Evolutionary conservation across 768 basidiomycete genomes (phyloP), one percentile per base, ranked within the genome.

Genomic region (Boletellus emodensis): DNA sequence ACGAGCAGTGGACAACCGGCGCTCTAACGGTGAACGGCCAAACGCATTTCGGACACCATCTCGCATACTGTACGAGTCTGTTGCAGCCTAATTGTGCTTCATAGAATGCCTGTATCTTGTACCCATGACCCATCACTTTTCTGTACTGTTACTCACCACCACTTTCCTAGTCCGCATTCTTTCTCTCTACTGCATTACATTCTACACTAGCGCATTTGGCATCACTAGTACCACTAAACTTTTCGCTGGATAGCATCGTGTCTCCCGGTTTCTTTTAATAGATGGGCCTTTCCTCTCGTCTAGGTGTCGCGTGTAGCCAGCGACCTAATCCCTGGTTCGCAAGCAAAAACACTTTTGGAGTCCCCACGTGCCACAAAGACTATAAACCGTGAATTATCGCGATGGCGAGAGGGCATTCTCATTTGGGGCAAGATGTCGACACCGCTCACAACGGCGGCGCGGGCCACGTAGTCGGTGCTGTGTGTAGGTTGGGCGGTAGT

Each of bases 41-140:
- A 56, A 44, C 49, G 44, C 52, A 20, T 43, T 33, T 33, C 45
- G 32, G 37, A 35, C 33, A 40, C 44, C 40, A 26, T 43, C 44
- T 49, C 56, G 44, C 53, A 52, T 61, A 57, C 48, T 60, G 54
- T 57, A 69, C 32, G 49, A 47, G 41, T 33, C 55, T 36, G 48
- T 49, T 45, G 33, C 43, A 48, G 44, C 28, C 40, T 55, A 65
- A 55, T 64, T 32, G 28, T 56, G 52, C 33, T 18, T 32, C 48
- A 39, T 53, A 60, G 51, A 52, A 47, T 18, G 40, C 30, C 30
- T 57, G 51, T 57, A 69, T 58, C 37, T 40, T 52, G 32, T 57
- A 45, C 46, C 10, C 18, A 48, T 51, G 52, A 52, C 48, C 46
- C 40, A 32, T 40, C 41, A 44, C 33, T 51, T 53, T 47, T 46